Percentiles rank a stretch among this genome's conserved stretches.
phyloP scores from a whole-genome alignment of 176 grass and related monocot genomes.

The Phragmites australis region DNA sequence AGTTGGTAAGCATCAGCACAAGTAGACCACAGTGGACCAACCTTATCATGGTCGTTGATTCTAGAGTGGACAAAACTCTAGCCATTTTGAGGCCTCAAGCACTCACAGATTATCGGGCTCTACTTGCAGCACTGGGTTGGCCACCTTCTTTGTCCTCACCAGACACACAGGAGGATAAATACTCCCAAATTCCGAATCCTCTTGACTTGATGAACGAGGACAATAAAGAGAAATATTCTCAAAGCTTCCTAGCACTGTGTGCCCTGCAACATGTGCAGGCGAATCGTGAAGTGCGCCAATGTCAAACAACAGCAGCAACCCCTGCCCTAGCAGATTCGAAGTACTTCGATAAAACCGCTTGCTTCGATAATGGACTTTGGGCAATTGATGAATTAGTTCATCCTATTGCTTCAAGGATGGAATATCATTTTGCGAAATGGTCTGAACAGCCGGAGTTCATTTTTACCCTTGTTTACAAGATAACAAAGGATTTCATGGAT shows the following conservation, averaged over 20 bases:
- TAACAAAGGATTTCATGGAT: constrained; percentile 88
- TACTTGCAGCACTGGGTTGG: constrained; percentile 84
- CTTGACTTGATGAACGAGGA: constrained; percentile 76
- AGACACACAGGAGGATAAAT: constrained; percentile 53
- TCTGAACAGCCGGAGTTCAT: constrained; percentile 81
- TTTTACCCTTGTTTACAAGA: constrained; percentile 89
- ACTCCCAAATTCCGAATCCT: constrained; percentile 64
- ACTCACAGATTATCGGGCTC: constrained; percentile 71
- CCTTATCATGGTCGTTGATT: constrained; percentile 82
- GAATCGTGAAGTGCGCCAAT: constrained; percentile 52
- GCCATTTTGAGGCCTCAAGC: constrained; percentile 81
- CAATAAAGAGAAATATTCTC: constrained; percentile 68
- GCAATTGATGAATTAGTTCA: constrained; percentile 81
- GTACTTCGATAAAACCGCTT: constrained; percentile 47
- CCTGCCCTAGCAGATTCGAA: constrained; percentile 17
- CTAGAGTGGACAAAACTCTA: constrained; percentile 85
- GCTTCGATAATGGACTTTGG: constrained; percentile 68
- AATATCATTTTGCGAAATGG: constrained; percentile 93
- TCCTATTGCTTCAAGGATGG: constrained; percentile 83
- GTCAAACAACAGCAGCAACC: constrained; percentile 17
- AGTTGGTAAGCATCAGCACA: constrained; percentile 51
- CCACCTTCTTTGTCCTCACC: constrained; percentile 71
- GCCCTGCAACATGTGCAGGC: constrained; percentile 78
- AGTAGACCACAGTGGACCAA: constrained; percentile 64
- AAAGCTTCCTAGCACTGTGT: constrained; percentile 83